Percentiles rank a stretch among this genome's conserved stretches.
These are phyloP conservation scores for Myxozyma nipponensis DNA, from an alignment of 805 yeast genomes.

Conservation along the genomic window DNA sequence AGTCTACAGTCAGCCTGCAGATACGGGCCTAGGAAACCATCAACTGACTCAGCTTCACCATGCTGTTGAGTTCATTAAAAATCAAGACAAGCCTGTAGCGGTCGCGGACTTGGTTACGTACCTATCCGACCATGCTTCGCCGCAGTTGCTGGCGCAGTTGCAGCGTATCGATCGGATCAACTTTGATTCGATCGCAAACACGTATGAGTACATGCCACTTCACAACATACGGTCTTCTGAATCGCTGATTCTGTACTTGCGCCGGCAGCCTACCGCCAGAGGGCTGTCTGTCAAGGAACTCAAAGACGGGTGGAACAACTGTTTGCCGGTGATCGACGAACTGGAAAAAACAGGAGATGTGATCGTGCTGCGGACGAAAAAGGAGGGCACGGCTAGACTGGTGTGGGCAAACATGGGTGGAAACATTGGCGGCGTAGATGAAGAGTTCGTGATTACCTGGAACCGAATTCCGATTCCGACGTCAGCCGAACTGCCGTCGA, in stretches of 20 bases:
- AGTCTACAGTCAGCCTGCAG: slow-evolving; percentile 38
- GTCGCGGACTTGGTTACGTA: slow-evolving; percentile 63
- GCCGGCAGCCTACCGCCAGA: slow-evolving; percentile 78
- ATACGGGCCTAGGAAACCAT: slow-evolving; percentile 49
- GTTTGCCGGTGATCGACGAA: slow-evolving; percentile 70
- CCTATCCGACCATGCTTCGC: slow-evolving; percentile 57
- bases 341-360: slow-evolving; percentile 63
- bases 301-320: slow-evolving; percentile 93
- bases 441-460: slow-evolving; percentile 84
- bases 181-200: slow-evolving; percentile 55
- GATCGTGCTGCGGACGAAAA: slow-evolving; percentile 81
- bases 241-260: slow-evolving; percentile 67
- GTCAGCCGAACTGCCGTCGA: slow-evolving; percentile 72
- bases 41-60: slow-evolving; percentile 81
- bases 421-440: slow-evolving; percentile 65
- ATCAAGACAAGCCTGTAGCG: slow-evolving; percentile 64
- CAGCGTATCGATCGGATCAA: slow-evolving; percentile 73
- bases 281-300: slow-evolving; percentile 79
- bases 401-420: slow-evolving; percentile 90
- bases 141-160: slow-evolving; percentile 65
- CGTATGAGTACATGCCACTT: slow-evolving; percentile 82
- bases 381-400: slow-evolving; percentile 87
- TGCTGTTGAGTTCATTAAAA: slow-evolving; percentile 85
- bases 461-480: slow-evolving; percentile 71
- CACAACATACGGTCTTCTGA: slow-evolving; percentile 81